phyloP scores from a whole-genome alignment of 139 green algal genomes.

The Chlorella sp. region DNA sequence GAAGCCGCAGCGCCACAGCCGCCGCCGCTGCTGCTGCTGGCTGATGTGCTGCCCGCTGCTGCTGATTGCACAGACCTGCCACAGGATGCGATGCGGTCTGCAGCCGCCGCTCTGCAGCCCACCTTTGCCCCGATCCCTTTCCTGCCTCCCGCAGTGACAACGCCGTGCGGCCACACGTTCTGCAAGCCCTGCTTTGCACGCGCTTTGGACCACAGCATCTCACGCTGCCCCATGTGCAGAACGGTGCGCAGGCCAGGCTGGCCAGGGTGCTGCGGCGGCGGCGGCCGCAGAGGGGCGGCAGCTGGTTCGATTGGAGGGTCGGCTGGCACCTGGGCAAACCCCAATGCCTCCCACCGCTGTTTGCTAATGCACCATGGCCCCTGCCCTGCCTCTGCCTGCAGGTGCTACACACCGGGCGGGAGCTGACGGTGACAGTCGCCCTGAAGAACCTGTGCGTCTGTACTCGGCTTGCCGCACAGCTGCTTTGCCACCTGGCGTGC shows the following conservation, averaged over 20 bases:
- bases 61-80: no score
- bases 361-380: no score
- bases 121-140: no score
- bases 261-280: background rate
- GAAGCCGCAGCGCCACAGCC: no score
- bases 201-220: slow-evolving; percentile 79
- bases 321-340: no score
- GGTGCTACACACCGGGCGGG: slow-evolving; percentile 55
- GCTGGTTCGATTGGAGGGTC: no score
- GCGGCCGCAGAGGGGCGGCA: no score
- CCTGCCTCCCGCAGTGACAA: slow-evolving; percentile 43
- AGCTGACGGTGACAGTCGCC: slow-evolving; percentile 73
- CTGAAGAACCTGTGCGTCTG: slow-evolving; percentile 65
- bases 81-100: no score
- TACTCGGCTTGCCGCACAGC: no score
- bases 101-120: no score
- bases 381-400: slow-evolving; percentile 7
- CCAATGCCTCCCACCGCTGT: no score
- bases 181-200: slow-evolving; percentile 82
- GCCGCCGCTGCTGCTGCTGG: background rate
- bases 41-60: background rate
- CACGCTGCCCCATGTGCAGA: slow-evolving; percentile 80
- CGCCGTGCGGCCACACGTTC: slow-evolving; percentile 89
- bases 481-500: no score
- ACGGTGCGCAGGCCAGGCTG: slow-evolving; percentile 51